Conservation (phyloP, 192 early-diverging fungal species). For the Funneliformis mosseae region DNA sequence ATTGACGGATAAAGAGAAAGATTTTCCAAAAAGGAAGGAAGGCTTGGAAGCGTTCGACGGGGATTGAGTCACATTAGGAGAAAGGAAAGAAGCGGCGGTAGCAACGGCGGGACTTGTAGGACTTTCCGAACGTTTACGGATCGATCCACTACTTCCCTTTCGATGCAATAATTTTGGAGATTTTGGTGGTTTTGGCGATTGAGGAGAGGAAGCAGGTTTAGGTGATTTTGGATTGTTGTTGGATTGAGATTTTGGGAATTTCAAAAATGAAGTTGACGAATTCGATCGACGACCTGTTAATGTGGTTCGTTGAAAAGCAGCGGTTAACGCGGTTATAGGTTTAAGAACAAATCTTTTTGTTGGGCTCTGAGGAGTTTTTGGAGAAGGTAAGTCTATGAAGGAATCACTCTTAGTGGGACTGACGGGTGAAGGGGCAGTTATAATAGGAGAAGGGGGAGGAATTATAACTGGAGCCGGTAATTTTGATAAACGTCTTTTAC, state of each 20-base stretch:
- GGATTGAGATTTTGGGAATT: constrained; percentile 12
- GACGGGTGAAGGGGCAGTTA: not conserved
- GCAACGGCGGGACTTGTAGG: not conserved
- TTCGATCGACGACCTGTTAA: constrained; percentile 7
- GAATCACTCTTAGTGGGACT: constrained; percentile 17
- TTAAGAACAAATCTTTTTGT: constrained; percentile 28
- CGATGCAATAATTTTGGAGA: constrained; percentile 30
- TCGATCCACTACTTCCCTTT: constrained; percentile 27
- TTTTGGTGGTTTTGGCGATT: constrained; percentile 28
- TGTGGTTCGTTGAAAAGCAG: constrained; percentile 18
- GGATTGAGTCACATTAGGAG: not conserved
- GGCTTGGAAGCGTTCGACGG: not conserved
- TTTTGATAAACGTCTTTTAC: constrained; percentile 22
- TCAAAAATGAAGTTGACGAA: not conserved
- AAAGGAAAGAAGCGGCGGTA: not conserved
- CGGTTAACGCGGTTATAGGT: constrained; percentile 24
- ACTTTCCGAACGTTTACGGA: constrained; percentile 23
- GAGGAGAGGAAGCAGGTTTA: not conserved
- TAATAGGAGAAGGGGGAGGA: constrained; percentile 2
- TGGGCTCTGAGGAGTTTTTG: constrained; percentile 1
- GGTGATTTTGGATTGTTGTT: constrained; percentile 13
- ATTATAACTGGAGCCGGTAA: constrained; percentile 25
- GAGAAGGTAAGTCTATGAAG: not conserved
- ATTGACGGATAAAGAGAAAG: constrained; percentile 15
- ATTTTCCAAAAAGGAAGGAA: constrained; percentile 15